Evolutionary conservation across 257 asterid species (phyloP), one percentile per base, ranked within the genome.

Genomic region (Prunella vulgaris): DNA sequence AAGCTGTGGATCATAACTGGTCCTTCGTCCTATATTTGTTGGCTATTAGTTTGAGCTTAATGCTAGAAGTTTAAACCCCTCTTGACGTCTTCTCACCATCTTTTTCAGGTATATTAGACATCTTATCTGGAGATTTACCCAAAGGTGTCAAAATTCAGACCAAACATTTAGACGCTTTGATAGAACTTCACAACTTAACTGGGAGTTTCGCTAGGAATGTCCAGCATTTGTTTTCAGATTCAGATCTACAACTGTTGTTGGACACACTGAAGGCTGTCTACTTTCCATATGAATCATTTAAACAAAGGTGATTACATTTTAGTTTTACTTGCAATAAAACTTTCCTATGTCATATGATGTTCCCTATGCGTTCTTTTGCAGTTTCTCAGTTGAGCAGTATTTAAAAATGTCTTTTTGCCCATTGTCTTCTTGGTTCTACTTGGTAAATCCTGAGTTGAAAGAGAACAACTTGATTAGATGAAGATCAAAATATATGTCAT

Each of bases 201-300:
- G 95, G 95, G 74, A 91, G 93, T 81, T 94, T 91, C 78, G 85
- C 93, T 52, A 84, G 92, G 86, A 94, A 89, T 73, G 77, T 91
- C 69, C 96, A 89, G 62, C 97, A 89, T 80, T 83, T 91, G 74
- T 94, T 94, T 77, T 86, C 96, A 7, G 95, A 87, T 33, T 83
- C 95, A 10, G 95, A 91, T 77, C 87, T 84, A 68, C 84, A 77
- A 27, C 82, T 89, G 70, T 72, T 89, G 77, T 74, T 85, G 89
- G 94, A 89, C 33, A 76, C 96, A 24, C 66, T 94, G 87, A 91
- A 91, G 84, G 92, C 97, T 35, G 82, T 89, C 66, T 94, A 86
- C 81, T 85, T 83, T 64, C 98, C 99, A 53, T 94, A 78, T 59
- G 98, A 91, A 84, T 77, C 90, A 60, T 94, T 91, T 80, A 91